These are phyloP conservation scores for Phytophthora nicotianae DNA, from an alignment of 352 stramenopile genomes.

Conservation along the genomic window DNA sequence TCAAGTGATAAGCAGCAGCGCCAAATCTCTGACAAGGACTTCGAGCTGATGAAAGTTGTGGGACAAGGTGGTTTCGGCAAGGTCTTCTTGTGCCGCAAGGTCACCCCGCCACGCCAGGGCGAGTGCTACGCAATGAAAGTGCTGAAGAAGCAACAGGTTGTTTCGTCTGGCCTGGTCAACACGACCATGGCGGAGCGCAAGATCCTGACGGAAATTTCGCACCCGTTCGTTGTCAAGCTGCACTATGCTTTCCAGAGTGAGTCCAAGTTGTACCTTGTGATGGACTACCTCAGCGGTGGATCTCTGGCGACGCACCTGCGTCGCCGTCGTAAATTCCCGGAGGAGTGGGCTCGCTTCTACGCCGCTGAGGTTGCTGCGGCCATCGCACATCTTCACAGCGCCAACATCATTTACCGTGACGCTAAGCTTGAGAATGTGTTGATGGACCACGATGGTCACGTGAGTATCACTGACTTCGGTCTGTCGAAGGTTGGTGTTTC, in stretches of 20 bases:
- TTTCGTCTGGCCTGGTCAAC: conserved; percentile 91
- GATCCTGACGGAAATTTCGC: conserved; percentile 91
- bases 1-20: conserved; percentile 34
- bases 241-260: conserved; percentile 96
- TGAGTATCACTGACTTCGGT: conserved; percentile 95
- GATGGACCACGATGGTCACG: conserved; percentile 94
- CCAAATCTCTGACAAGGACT: conserved; percentile 89
- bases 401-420: conserved; percentile 97
- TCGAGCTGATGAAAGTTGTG: conserved; percentile 98
- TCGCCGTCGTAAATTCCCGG: conserved; percentile 88
- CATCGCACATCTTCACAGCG: conserved; percentile 91
- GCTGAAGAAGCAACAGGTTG: conserved; percentile 93
- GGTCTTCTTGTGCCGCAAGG: conserved; percentile 97
- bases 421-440: conserved; percentile 96
- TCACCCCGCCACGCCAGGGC: conserved; percentile 83
- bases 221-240: conserved; percentile 95
- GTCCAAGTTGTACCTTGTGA: conserved; percentile 93
- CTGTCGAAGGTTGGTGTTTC: conserved; percentile 93
- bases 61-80: conserved; percentile 97
- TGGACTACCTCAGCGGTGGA: conserved; percentile 93
- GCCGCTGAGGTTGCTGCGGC: conserved; percentile 93
- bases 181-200: conserved; percentile 94
- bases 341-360: conserved; percentile 93
- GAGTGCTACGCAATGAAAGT: conserved; percentile 99
- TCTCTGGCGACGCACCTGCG: conserved; percentile 90